Evolutionary conservation across 805 yeast species (phyloP), one percentile per base, ranked within the genome.

Genomic region (Torulaspora quercuum): DNA sequence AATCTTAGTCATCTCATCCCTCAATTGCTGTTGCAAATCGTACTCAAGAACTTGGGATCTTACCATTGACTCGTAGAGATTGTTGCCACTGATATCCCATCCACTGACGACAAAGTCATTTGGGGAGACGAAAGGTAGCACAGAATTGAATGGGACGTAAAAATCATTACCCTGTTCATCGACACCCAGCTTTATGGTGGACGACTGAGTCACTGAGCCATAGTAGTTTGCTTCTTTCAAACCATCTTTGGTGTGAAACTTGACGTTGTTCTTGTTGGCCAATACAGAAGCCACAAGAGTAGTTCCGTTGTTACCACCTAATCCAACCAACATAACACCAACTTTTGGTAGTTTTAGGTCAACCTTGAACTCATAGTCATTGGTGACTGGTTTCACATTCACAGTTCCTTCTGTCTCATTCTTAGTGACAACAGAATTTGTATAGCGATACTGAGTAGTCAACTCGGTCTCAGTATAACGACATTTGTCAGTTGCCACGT

Each of bases 231-330:
- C 81, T 39, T 80, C 72, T 46, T 71, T 70, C 31, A 77, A 72
- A 35, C 95, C 95, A 37, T 79, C 52, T 67, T 87, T 88, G 53
- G 83, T 87, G 57, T 84, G 78, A 69, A 89, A 89, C 34, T 76
- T 64, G 46, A 89, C 61, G 45, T 83, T 73, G 61, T 84, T 73
- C 55, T 81, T 86, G 71, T 89, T 89, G 42, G 97, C 95, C 48
- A 83, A 75, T 34, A 80, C 72, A 7, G 96, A 81, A 29, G 90
- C 88, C 37, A 88, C 76, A 48, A 90, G 72, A 9, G 97, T 89
- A 41, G 96, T 75, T 64, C 97, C 97, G 59, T 89, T 89, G 72
- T 89, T 89, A 65, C 97, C 97, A 52, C 97, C 97, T 49, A 89
- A 72, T 51, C 97, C 97, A 22, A 89, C 97, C 45, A 90, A 72